phyloP scores from a whole-genome alignment of 441 rosid species.

The Aquilaria agallochum region DNA sequence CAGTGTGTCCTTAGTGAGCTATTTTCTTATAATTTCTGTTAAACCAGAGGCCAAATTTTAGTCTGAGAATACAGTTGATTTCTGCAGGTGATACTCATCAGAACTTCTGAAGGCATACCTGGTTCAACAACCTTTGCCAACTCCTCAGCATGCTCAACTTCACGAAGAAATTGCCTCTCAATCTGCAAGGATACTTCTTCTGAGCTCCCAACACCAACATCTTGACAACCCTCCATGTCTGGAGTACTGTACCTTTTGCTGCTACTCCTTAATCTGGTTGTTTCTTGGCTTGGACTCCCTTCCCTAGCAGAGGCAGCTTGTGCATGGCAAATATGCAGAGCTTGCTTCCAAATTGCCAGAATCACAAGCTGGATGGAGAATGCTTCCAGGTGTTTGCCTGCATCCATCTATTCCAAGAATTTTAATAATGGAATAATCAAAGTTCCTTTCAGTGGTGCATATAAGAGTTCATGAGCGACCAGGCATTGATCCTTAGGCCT shows the following conservation, averaged over 20 bases:
- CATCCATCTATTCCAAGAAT: conserved; percentile 42
- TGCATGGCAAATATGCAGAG: conserved; percentile 85
- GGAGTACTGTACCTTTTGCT: conserved; percentile 46
- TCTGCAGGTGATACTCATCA: no score
- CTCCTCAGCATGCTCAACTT: conserved; percentile 86
- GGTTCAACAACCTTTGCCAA: conserved; percentile 66
- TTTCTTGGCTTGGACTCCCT: conserved; percentile 70
- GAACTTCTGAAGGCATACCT: conserved; percentile 38
- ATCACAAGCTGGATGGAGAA: conserved; percentile 91
- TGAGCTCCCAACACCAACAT: conserved; percentile 31
- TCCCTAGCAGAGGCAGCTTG: conserved; percentile 87
- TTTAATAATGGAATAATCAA: not conserved
- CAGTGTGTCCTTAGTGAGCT: not conserved
- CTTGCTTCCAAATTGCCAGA: conserved; percentile 97
- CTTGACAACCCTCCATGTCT: conserved; percentile 31
- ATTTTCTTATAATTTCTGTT: not conserved
- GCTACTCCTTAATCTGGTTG: conserved; percentile 38
- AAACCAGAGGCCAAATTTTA: no score
- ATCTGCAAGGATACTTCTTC: conserved; percentile 55
- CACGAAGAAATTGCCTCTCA: conserved; percentile 73
- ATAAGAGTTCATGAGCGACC: no score
- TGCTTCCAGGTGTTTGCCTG: conserved; percentile 62
- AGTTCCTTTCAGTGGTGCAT: no score
- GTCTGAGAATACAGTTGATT: no score
- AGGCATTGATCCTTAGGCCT: no score